Evolutionary conservation across 306 rosid species (phyloP).

Genomic region (Hylodesmum podocarpum): DNA sequence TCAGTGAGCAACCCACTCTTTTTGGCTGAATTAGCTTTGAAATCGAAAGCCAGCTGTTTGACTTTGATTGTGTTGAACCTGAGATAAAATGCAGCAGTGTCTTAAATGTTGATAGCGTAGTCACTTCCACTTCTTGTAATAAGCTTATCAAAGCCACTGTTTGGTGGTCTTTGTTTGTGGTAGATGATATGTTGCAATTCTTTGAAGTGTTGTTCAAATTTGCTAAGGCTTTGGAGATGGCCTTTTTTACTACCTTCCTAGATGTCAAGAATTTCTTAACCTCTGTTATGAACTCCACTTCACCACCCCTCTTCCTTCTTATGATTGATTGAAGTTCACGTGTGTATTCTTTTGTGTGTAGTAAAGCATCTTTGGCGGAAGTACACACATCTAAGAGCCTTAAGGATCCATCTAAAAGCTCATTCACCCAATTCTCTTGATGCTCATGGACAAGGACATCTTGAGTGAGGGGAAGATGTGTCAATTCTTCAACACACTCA

Average conservation of each 20-base stretch:
- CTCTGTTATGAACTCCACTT: background rate
- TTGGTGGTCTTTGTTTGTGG: constrained; percentile 6
- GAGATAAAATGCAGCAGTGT: constrained; percentile 25
- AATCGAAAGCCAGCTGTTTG: constrained; percentile 19
- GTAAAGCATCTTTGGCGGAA: constrained; percentile 32
- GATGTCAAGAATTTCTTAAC: constrained; percentile 31
- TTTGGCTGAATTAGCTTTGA: constrained; percentile 24
- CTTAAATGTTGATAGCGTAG: background rate
- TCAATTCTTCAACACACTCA: constrained; percentile 22
- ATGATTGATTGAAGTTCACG: constrained; percentile 33
- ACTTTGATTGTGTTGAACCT: constrained; percentile 21
- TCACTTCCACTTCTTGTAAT: constrained; percentile 27
- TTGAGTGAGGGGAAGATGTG: constrained; percentile 11
- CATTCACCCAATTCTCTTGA: constrained; percentile 14
- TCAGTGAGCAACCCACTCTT: background rate
- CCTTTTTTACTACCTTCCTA: constrained; percentile 34
- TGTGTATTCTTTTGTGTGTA: constrained; percentile 36
- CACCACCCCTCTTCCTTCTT: constrained; percentile 29
- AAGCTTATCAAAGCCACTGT: background rate
- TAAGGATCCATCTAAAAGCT: constrained; percentile 23
- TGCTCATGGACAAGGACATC: constrained; percentile 4
- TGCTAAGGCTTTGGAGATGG: constrained; percentile 20
- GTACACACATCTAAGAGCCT: constrained; percentile 33
- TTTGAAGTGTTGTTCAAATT: constrained; percentile 20
- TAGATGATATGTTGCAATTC: background rate